A percentile compares a stretch with the other conserved stretches of the same genome.
Conservation (phyloP, 768 basidiomycete genomes). For the Boletales sp. region DNA sequence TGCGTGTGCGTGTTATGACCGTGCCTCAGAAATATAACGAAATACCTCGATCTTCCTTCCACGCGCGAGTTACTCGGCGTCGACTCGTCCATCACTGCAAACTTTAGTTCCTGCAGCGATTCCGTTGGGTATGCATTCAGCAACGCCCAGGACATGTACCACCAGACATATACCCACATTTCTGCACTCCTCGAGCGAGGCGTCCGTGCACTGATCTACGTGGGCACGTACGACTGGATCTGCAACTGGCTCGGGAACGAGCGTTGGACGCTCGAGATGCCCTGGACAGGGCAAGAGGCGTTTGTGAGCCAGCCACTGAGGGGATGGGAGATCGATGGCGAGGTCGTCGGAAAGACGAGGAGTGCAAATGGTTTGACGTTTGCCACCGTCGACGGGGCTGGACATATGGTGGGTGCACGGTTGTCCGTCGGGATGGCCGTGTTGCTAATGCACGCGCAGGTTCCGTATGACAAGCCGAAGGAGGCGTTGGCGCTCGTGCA, state of each 20-base stretch:
- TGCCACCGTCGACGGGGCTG: conserved; percentile 62
- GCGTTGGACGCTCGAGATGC: conserved; percentile 68
- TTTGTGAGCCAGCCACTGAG: conserved; percentile 49
- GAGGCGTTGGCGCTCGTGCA: conserved; percentile 49
- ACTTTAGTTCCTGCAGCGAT: conserved; percentile 39
- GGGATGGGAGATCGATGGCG: conserved; percentile 54
- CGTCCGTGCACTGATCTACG: conserved; percentile 68
- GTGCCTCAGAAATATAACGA: conserved; percentile 45
- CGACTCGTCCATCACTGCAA: conserved; percentile 39
- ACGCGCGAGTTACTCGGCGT: conserved; percentile 62
- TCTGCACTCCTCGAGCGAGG: conserved; percentile 67
- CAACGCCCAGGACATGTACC: conserved; percentile 38
- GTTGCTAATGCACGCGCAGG: conserved; percentile 30
- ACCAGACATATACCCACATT: conserved; percentile 34
- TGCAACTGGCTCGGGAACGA: conserved; percentile 80
- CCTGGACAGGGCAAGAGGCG: conserved; percentile 62
- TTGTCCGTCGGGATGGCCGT: neutral
- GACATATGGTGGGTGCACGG: conserved; percentile 59
- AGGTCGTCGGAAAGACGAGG: conserved; percentile 53
- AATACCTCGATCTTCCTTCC: conserved; percentile 59
- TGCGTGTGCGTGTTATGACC: neutral
- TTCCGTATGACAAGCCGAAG: conserved; percentile 61
- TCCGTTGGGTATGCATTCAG: conserved; percentile 49
- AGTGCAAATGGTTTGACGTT: conserved; percentile 61
- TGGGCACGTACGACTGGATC: conserved; percentile 75